A percentile compares a stretch with the other conserved stretches of the same genome.
Evolutionary conservation across 495 filamentous ascomycete genomes (phyloP).

Genomic region (Sabuloglossum arenarium): DNA sequence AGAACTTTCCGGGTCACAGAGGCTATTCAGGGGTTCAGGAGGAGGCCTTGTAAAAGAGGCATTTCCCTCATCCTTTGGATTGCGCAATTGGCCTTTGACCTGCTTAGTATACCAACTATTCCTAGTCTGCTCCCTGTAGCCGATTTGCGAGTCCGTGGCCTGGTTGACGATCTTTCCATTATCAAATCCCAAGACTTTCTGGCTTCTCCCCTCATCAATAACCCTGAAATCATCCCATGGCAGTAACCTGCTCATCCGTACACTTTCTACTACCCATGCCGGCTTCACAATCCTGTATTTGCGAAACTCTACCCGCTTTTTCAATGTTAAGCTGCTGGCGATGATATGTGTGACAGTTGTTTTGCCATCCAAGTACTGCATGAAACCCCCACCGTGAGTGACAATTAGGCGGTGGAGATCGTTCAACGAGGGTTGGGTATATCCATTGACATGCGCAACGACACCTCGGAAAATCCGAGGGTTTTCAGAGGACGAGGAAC

Average conservation of each 20-base stretch:
- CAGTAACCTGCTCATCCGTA: slow-evolving; percentile 55
- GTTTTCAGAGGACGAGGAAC: slow-evolving; percentile 40
- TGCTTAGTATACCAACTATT: slow-evolving; percentile 64
- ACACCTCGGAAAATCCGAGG: slow-evolving; percentile 76
- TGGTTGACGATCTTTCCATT: slow-evolving; percentile 48
- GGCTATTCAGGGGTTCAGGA: not conserved
- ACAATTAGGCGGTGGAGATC: slow-evolving; percentile 75
- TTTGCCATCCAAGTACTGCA: slow-evolving; percentile 89
- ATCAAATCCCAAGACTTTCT: slow-evolving; percentile 59
- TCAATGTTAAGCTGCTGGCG: slow-evolving; percentile 69
- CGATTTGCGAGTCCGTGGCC: slow-evolving; percentile 27
- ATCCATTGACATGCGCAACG: slow-evolving; percentile 79
- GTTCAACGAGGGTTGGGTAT: slow-evolving; percentile 77
- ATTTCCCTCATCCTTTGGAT: not conserved
- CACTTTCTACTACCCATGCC: slow-evolving; percentile 85
- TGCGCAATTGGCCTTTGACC: slow-evolving; percentile 19
- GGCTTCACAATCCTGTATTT: slow-evolving; percentile 86
- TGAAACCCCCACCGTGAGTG: slow-evolving; percentile 74
- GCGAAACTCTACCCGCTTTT: slow-evolving; percentile 71
- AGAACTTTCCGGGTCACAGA: not conserved
- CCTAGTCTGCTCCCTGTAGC: slow-evolving; percentile 58
- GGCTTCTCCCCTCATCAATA: slow-evolving; percentile 54
- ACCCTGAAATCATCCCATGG: slow-evolving; percentile 73
- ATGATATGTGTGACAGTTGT: slow-evolving; percentile 90
- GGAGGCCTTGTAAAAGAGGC: not conserved